Evolutionary conservation across 352 stramenopile genomes (phyloP), one percentile per base, ranked within the genome.

Genomic region (Blastocystis hominis): DNA sequence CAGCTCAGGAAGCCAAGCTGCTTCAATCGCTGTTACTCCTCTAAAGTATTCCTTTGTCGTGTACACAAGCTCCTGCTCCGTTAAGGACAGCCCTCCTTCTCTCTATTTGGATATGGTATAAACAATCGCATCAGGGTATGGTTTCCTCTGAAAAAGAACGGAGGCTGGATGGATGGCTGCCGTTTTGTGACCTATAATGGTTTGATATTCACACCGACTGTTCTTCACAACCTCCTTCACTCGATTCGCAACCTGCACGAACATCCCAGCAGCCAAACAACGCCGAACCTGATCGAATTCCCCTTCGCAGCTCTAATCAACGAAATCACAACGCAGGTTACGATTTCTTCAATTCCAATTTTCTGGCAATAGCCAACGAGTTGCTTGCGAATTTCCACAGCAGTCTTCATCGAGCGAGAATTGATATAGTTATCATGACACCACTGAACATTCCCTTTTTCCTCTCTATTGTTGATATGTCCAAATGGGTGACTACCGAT

Each of bases 21-120:
- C 94, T 76, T 96, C 93, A 75, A 96, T 94, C 34, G 94, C 90
- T 38, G 95, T 88, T 7, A 95, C 92, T 3, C 92, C 93, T 7
- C 93, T 92, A 86, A 95, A 94, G 90, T 95, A 96, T 88, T 96
- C 93, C 79, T 95, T 95, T 89, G 92, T 95, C 36, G 93, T 96
- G 87, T 94, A 94, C 78, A 96, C 93, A 54, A 96, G 90, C 88
- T 96, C 93, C 84, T 95, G 94, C 90, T 94, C 95, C 17, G 95
- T 90, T 63, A 95, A 91, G 90, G 90, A 95, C 79, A 95, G 93
- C 0, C 92, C 92, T 50, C 92, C 91, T 46, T 30, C 10, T 30
- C 20, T 4, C 3, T 7, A 38, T 20, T 40, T 72, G 72, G 72
- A 84, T 84, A 84, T 84, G 3, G 72, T 84, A 47, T 84, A 84